phyloP scores from a whole-genome alignment of 495 filamentous ascomycete species.

The Saxophila tyrrhenica region DNA sequence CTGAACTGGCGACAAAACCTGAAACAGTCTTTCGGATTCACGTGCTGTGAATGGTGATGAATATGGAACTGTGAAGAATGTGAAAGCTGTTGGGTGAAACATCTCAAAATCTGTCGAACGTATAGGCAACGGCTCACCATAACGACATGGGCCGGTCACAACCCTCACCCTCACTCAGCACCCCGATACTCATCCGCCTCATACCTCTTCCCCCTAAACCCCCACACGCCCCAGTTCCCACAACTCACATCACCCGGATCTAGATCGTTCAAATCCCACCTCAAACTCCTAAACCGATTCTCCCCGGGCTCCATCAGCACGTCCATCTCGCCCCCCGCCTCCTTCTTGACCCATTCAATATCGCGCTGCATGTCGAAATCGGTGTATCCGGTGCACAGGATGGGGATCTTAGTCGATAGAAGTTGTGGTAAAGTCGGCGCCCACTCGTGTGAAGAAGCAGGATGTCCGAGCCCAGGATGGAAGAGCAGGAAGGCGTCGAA shows the following conservation, averaged over 20 bases:
- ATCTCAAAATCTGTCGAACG: too few relatives aligned
- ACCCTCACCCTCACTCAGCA: slow-evolving; percentile 22
- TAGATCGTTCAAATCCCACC: slow-evolving; percentile 94
- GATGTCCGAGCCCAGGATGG: slow-evolving; percentile 91
- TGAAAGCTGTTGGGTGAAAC: too few relatives aligned
- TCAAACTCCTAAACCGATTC: slow-evolving; percentile 85
- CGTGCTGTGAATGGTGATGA: too few relatives aligned
- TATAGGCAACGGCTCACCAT: too few relatives aligned
- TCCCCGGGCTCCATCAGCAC: slow-evolving; percentile 83
- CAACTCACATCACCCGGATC: slow-evolving; percentile 91
- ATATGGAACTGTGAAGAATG: too few relatives aligned
- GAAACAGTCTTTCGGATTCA: too few relatives aligned
- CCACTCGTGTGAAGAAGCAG: slow-evolving; percentile 88
- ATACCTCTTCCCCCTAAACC: slow-evolving; percentile 93
- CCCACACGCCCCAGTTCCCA: slow-evolving; percentile 95
- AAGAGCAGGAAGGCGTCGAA: slow-evolving; percentile 94
- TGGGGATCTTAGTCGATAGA: slow-evolving; percentile 86
- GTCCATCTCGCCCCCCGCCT: slow-evolving; percentile 79
- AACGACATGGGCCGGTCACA: too few relatives aligned
- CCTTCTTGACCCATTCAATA: slow-evolving; percentile 74
- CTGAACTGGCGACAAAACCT: too few relatives aligned
- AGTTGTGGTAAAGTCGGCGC: slow-evolving; percentile 75
- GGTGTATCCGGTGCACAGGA: slow-evolving; percentile 90
- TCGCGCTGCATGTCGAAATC: slow-evolving; percentile 89
- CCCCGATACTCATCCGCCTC: slow-evolving; percentile 37